Conservation (phyloP, 1,284 basidiomycete genomes). For the Grifola frondosa region DNA sequence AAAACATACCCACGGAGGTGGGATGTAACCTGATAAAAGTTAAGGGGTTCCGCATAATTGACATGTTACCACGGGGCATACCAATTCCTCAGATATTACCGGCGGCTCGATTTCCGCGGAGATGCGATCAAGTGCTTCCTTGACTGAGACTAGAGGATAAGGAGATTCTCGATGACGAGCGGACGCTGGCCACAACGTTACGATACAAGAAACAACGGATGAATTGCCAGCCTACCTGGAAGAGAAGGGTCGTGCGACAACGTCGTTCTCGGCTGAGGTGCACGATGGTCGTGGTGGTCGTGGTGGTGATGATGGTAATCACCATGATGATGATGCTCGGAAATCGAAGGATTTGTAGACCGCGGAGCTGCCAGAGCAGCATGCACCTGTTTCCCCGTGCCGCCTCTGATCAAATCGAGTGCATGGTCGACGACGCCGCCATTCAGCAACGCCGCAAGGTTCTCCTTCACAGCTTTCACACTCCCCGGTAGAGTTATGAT, state of each 20-base stretch:
- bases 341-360: slow-evolving; percentile 3
- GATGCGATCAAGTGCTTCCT: slow-evolving; percentile 63
- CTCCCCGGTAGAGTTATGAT: slow-evolving; percentile 83
- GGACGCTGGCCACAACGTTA: slow-evolving; percentile 44
- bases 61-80: slow-evolving; percentile 14
- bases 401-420: slow-evolving; percentile 73
- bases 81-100: slow-evolving; percentile 27
- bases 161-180: slow-evolving; percentile 73
- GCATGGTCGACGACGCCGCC: slow-evolving; percentile 67
- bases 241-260: slow-evolving; percentile 70
- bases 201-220: slow-evolving; percentile 8
- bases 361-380: slow-evolving; percentile 29
- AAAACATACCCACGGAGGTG: slow-evolving; percentile 66
- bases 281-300: slow-evolving; percentile 43
- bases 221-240: slow-evolving; percentile 46
- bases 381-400: slow-evolving; percentile 64
- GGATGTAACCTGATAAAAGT: slow-evolving; percentile 47
- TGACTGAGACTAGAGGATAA: slow-evolving; percentile 69
- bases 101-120: slow-evolving; percentile 49
- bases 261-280: slow-evolving; percentile 50
- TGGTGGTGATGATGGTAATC: slow-evolving; percentile 46
- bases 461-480: slow-evolving; percentile 82
- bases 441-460: slow-evolving; percentile 61
- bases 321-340: slow-evolving; percentile 12
- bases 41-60: background rate